Evolutionary conservation across 2,329 filamentous ascomycete genomes (phyloP), one percentile per base, ranked within the genome.

Genomic region (Aspergillus fumigatiaffinis): DNA sequence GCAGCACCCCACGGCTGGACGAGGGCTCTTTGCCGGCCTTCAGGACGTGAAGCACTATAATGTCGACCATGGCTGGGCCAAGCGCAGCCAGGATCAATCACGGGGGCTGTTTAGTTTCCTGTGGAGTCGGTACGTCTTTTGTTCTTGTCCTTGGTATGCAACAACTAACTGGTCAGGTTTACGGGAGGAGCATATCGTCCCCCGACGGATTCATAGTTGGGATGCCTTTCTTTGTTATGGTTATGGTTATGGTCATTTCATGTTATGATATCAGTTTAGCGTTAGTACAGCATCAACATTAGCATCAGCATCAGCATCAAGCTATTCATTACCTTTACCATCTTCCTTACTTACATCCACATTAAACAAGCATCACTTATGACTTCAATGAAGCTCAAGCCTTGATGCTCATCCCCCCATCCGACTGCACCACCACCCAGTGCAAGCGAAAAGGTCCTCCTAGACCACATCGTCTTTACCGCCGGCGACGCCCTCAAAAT

Each of bases 41-140:
- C 73, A 75, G 54, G 73, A 75, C 38, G 63, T 64, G 12, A 75
- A 75, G 57, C 66, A 68, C 57, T 75, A 75, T 53, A 74, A 73
- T 10, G 73, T 75, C 21, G 72, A 75, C 2, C 54, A 59, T 2
- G 73, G 73, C 38, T 75, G 71, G 71, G 73, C 73, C 5, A 65
- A 66, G 23, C 67, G 73, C 25, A 64, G 61, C 41, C 58, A 64
- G 3, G 51, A 51, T 8, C 55, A 66, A 20, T 44, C 52, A 3
- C 59, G 44, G 28, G 63, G 64, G 20, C 20, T 64, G 28, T 47
- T 61, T 21, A 41, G 54, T 5, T 60, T 55, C 21, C 14, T 66
- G 17, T 68, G 59, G 60, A 64, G 51, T 53, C 63, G 65, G 69
- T 72, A 51, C 17, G 68, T 59, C 38, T 14, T 53, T 25, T n/a